Evolutionary conservation across 1,139 yeast species (phyloP), one percentile per base, ranked within the genome.

Genomic region (Candida sanyaensis): DNA sequence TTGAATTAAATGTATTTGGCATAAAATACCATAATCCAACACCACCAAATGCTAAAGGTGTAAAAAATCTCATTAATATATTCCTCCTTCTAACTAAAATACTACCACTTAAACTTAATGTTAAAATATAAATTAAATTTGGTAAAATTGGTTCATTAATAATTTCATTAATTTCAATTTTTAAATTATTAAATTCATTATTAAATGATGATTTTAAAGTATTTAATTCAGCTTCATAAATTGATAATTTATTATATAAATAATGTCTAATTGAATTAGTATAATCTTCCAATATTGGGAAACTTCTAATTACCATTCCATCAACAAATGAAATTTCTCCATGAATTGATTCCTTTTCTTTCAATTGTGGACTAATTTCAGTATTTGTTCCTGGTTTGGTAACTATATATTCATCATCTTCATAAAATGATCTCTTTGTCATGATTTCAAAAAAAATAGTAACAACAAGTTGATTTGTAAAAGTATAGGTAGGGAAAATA

Each of bases 51-150:
- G 69, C 47, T 11, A 77, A 49, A 1, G 88, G 88, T 1, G 80
- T 64, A 2, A 75, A 40, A 52, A 81, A 78, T 54, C 88, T 71
- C 10, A 78, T 40, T 1, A 81, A 80, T 5, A 81, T 62, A 2
- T 75, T 59, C 54, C 78, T 70, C 51, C 69, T 75, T 52, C 75
- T 72, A 13, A 72, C 80, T 37, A 80, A 53, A 50, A 84, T 78
- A 4, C 86, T 80, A 9, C 87, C 86, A 1, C 81, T 61, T 52
- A 84, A 73, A 3, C 84, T 65, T 4, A 76, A 68, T 1, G 88
- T 82, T 43, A 83, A 66, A 5, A 83, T 77, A 55, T 79, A 79
- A 43, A 83, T 74, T 42, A 76, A 62, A 47, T 71, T 70, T 17
- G 88, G 88, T 50, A 84, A 72, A 2, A 80, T 66, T 3, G 83